Evolutionary conservation across 2,329 filamentous ascomycete genomes (phyloP).

Genomic region (Epichloe amarillans): DNA sequence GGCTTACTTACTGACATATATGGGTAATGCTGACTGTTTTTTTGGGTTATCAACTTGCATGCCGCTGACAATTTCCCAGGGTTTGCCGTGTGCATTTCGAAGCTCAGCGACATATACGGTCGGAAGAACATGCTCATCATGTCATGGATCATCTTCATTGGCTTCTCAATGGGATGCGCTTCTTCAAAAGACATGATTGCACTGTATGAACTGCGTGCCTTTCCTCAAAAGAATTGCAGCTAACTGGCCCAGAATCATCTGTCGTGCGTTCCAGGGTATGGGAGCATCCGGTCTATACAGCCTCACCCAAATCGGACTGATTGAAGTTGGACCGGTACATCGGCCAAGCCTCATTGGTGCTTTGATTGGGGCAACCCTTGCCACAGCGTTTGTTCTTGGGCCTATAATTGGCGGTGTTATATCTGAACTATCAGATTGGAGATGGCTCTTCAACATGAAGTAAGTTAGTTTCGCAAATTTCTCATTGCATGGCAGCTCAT

Average conservation of each 20-base stretch:
- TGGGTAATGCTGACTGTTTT: conserved; percentile 23
- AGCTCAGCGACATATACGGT: conserved; percentile 47
- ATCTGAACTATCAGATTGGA: conserved; percentile 39
- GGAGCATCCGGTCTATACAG: conserved; percentile 50
- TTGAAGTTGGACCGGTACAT: conserved; percentile 41
- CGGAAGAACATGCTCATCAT: conserved; percentile 33
- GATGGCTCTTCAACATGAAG: conserved; percentile 51
- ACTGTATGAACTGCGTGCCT: conserved; percentile 27
- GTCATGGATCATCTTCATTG: conserved; percentile 41
- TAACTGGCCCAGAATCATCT: conserved; percentile 35
- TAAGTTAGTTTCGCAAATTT: conserved; percentile 17
- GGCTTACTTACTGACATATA: conserved; percentile 42
- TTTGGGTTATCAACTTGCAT: background rate
- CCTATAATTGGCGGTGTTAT: conserved; percentile 45
- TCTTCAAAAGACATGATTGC: conserved; percentile 35
- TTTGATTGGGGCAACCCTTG: conserved; percentile 41
- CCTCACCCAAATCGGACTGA: conserved; percentile 41
- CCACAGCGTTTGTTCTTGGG: conserved; percentile 43
- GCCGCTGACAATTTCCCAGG: conserved; percentile 20
- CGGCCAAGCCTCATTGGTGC: conserved; percentile 40
- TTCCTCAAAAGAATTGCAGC: background rate
- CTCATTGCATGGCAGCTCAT: conserved; percentile 5
- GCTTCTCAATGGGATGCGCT: conserved; percentile 41
- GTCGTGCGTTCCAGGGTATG: conserved; percentile 44
- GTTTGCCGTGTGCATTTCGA: conserved; percentile 45